Evolutionary conservation across 495 filamentous ascomycete genomes (phyloP), one percentile per base, ranked within the genome.

Genomic region (Oidiodendron maius): DNA sequence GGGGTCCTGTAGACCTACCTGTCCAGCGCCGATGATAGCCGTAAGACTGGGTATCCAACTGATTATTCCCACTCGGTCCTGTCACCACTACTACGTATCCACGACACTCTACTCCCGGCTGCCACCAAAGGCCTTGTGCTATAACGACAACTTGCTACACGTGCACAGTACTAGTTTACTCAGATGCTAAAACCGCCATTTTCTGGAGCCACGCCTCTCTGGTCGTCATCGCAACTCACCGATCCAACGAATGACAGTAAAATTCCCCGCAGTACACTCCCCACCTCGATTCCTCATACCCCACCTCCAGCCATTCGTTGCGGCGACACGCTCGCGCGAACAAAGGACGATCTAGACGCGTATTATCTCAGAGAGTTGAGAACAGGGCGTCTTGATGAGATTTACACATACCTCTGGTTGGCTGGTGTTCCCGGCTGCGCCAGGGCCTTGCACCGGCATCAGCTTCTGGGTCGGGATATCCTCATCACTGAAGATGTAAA

Each of bases 401-500:
- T 53, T 20, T 1, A 47, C n/a, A 1, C 21, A 24, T 43, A 41
- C 22, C 37, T 55, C 2, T 50, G 46, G 46, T 32, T 50, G 24
- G 44, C 46, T 4, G 52, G 52, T 4, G 17, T 32, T 34, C 52
- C 52, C 8, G 17, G 22, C 35, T 49, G 68, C 45, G 63, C 66
- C 41, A 61, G 56, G 22, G 25, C 69, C 3, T 60, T 80, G 11
- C 65, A 73, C 42, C 54, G 58, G 22, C 73, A 80, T 48, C 28
- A 21, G 13, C 58, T 74, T 1, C 58, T 65, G 26, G 64, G 64
- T 11, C 72, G 77, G 0, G 38, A 61, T 1, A 73, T 81, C 12
- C 20, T 72, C 10, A 39, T 70, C 4, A 70, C 64, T 3, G 78
- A 84, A 40, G 48, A 74, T 30, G 26, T 30, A 11, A 59, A 69